A percentile compares a stretch with the other conserved stretches of the same genome.
phyloP scores from a whole-genome alignment of 805 yeast species.

The Wickerhamiella alocasiicola region DNA sequence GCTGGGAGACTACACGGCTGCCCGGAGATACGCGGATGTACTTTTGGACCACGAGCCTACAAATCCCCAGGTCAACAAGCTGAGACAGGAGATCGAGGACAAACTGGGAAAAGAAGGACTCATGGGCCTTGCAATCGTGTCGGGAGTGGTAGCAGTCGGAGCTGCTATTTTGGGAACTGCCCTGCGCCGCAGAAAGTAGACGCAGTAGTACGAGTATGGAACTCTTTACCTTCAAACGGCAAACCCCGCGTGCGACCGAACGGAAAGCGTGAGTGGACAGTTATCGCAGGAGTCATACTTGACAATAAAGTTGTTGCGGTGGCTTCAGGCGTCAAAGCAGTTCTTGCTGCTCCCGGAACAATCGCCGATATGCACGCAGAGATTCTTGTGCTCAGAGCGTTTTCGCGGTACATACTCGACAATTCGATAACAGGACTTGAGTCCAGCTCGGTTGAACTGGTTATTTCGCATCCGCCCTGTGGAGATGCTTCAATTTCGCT shows the following conservation, averaged over 20 bases:
- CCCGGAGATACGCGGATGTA: slow-evolving; percentile 74
- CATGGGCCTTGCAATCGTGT: slow-evolving; percentile 75
- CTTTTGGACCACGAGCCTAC: slow-evolving; percentile 71
- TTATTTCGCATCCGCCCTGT: slow-evolving; percentile 71
- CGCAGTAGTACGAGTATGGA: slow-evolving; percentile 20
- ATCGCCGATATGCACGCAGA: slow-evolving; percentile 92
- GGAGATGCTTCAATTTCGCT: slow-evolving; percentile 72
- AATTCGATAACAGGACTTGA: slow-evolving; percentile 28
- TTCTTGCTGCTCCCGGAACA: slow-evolving; percentile 25
- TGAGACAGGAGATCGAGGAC: slow-evolving; percentile 69
- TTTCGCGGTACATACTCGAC: slow-evolving; percentile 48
- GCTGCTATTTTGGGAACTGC: slow-evolving; percentile 42
- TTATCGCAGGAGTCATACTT: slow-evolving; percentile 59
- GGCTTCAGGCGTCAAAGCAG: slow-evolving; percentile 75
- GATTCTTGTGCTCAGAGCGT: slow-evolving; percentile 54
- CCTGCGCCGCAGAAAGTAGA: slow-evolving; percentile 21
- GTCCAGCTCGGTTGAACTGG: slow-evolving; percentile 39
- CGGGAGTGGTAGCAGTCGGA: slow-evolving; percentile 77
- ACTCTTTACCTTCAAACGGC: slow-evolving; percentile 31
- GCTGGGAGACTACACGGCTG: slow-evolving; percentile 73
- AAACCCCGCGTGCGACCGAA: slow-evolving; percentile 53
- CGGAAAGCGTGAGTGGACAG: slow-evolving; percentile 70
- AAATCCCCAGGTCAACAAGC: slow-evolving; percentile 59
- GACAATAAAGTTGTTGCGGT: slow-evolving; percentile 34
- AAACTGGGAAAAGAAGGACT: slow-evolving; percentile 78